Percentiles rank a stretch among this genome's conserved stretches.
Evolutionary conservation across 257 asterid species (phyloP).

Genomic region (Solanum dulcamara): DNA sequence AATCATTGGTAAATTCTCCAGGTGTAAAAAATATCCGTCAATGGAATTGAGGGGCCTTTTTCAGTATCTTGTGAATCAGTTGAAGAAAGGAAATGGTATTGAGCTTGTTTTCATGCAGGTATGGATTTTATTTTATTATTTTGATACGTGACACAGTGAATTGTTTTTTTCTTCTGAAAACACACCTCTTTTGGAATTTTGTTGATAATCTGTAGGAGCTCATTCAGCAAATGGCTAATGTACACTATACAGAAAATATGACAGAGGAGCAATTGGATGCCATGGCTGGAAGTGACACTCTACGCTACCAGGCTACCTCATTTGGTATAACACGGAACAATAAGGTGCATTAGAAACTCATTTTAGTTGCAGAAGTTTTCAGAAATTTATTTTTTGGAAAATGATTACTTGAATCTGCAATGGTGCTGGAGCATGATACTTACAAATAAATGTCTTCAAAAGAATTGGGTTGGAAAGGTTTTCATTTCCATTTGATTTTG

Average conservation of each 20-base stretch:
- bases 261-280: constrained; percentile 98
- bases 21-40: constrained; percentile 99
- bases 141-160: background rate
- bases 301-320: constrained; percentile 97
- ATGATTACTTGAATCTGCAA: background rate
- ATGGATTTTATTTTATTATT: background rate
- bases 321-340: constrained; percentile 84
- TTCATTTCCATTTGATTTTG: background rate
- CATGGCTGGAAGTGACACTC: constrained; percentile 98
- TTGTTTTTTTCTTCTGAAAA: constrained; percentile 4
- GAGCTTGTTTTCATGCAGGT: constrained; percentile 98
- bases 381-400: background rate
- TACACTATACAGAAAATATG: constrained; percentile 97
- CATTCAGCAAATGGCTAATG: constrained; percentile 98
- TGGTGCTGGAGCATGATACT: background rate
- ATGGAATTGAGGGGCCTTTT: constrained; percentile 99
- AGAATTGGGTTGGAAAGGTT: background rate
- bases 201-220: constrained; percentile 63
- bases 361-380: background rate
- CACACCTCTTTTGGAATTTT: constrained; percentile 4
- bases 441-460: background rate
- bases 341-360: constrained; percentile 40
- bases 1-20: constrained; percentile 16
- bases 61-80: constrained; percentile 94
- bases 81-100: constrained; percentile 93